These are phyloP conservation scores for Rhynchosporium agropyri DNA, from an alignment of 2,329 filamentous ascomycete species.

Conservation along the genomic window DNA sequence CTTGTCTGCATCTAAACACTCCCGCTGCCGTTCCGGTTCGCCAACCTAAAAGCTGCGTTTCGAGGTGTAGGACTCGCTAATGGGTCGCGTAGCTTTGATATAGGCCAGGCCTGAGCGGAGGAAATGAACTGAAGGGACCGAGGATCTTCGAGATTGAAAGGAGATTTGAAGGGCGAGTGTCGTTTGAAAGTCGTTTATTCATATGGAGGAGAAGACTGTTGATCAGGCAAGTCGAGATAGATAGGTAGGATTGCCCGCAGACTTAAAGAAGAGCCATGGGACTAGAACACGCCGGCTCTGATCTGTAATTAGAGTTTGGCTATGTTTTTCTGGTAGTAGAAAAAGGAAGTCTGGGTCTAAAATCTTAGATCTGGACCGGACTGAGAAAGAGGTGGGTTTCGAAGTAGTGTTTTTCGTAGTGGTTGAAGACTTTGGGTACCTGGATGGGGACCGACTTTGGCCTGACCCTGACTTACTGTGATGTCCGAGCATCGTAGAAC, in stretches of 20 bases:
- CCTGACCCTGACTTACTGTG: neutral
- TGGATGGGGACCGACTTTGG: neutral
- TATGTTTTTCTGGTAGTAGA: neutral
- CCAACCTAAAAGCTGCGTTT: neutral
- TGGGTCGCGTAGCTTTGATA: neutral
- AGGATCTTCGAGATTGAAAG: neutral
- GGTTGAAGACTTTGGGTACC: slow-evolving; percentile 1
- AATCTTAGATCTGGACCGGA: neutral
- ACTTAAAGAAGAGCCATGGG: slow-evolving; percentile 7
- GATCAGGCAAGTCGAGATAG: neutral
- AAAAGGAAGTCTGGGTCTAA: neutral
- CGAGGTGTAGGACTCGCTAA: neutral
- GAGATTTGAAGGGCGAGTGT: neutral
- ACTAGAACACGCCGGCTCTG: slow-evolving; percentile 3
- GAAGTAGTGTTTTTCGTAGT: neutral
- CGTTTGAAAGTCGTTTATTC: neutral
- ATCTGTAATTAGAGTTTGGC: slow-evolving; percentile 8
- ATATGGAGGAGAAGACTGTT: neutral
- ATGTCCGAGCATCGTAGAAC: neutral
- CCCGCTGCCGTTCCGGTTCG: neutral
- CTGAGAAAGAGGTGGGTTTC: slow-evolving; percentile 3
- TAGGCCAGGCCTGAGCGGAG: neutral
- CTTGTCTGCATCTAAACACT: slow-evolving; percentile 5
- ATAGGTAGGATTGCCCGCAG: neutral
- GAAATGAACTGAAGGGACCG: neutral